These are phyloP conservation scores for Debaryomyces tyrocola DNA, from an alignment of 805 yeast genomes.

Conservation along the genomic window DNA sequence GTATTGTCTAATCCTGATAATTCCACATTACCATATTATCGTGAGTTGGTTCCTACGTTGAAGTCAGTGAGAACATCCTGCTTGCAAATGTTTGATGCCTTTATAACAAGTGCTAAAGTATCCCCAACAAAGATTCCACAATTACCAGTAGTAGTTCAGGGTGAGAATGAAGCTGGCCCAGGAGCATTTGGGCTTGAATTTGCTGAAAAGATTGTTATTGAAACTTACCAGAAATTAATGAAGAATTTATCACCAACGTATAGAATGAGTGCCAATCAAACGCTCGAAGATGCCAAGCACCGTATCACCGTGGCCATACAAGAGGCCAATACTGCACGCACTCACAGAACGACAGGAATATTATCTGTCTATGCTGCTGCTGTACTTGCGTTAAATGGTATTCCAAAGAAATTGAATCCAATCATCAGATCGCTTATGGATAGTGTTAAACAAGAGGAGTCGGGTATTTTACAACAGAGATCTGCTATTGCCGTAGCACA, in stretches of 20 bases:
- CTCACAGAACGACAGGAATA: conserved; percentile 56
- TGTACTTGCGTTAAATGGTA: conserved; percentile 54
- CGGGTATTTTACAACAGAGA: conserved; percentile 62
- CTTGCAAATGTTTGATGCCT: conserved; percentile 74
- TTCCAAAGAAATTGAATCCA: conserved; percentile 90
- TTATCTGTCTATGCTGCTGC: conserved; percentile 79
- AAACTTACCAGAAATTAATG: conserved; percentile 64
- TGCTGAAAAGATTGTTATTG: conserved; percentile 68
- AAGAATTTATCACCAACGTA: conserved; percentile 64
- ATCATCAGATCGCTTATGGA: conserved; percentile 90
- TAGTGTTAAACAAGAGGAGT: conserved; percentile 76
- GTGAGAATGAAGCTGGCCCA: conserved; percentile 91
- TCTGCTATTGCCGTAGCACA: conserved; percentile 69
- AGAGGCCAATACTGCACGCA: conserved; percentile 59
- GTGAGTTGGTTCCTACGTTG: conserved; percentile 85
- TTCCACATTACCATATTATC: conserved; percentile 50
- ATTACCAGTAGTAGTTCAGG: conserved; percentile 86
- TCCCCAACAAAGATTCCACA: conserved; percentile 73
- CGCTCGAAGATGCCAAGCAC: conserved; percentile 76
- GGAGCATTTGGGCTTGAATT: conserved; percentile 81
- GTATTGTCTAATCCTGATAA: conserved; percentile 42
- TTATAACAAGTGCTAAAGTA: conserved; percentile 74
- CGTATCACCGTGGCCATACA: conserved; percentile 65
- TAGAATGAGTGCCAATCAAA: conserved; percentile 67
- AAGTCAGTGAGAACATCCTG: conserved; percentile 86